Conservation (phyloP, 2,329 filamentous ascomycete genomes). For the Fusarium sp. region DNA sequence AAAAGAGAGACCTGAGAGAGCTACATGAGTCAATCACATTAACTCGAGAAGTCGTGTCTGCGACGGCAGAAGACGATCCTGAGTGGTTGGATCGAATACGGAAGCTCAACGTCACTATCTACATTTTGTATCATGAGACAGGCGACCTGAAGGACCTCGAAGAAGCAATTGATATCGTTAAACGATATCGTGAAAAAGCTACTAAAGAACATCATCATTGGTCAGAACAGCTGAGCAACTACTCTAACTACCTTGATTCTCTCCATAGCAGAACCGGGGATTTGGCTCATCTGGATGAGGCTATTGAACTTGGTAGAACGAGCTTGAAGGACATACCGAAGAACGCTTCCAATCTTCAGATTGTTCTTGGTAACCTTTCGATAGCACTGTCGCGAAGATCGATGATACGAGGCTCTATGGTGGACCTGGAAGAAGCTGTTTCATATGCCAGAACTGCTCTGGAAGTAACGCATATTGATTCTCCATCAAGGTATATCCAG, state of each 20-base stretch:
- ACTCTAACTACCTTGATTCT: neutral
- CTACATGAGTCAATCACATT: neutral
- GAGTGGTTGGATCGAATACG: neutral
- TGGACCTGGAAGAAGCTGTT: neutral
- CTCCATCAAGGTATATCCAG: neutral
- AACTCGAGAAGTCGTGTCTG: neutral
- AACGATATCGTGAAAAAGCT: neutral
- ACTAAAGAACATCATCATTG: neutral
- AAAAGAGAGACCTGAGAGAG: accelerated
- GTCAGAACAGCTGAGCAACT: neutral
- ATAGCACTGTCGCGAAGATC: neutral
- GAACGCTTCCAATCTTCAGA: neutral
- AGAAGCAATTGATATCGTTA: neutral
- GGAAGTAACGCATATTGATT: accelerated
- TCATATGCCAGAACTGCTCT: neutral
- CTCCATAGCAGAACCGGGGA: neutral
- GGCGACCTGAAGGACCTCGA: neutral
- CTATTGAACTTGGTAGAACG: neutral
- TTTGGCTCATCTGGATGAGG: neutral
- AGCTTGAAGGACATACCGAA: neutral
- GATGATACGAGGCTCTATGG: neutral
- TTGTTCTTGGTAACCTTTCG: neutral
- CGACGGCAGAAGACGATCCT: neutral
- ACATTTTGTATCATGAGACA: neutral
- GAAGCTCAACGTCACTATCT: neutral